phyloP scores from a whole-genome alignment of 768 basidiomycete genomes.

The Auricularia sp. region DNA sequence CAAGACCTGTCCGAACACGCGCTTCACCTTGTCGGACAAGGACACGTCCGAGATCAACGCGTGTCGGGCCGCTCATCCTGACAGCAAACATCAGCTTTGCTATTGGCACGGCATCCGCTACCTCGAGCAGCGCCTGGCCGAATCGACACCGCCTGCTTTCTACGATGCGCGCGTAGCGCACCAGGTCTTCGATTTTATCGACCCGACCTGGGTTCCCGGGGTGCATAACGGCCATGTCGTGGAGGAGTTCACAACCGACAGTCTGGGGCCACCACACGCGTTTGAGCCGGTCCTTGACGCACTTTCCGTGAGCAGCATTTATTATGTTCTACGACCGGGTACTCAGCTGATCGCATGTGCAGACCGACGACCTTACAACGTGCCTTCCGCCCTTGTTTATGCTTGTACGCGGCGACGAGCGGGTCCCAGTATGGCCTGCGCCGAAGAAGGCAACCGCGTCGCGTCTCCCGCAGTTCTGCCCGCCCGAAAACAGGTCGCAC shows the following conservation, averaged over 20 bases:
- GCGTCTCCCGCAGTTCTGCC: conserved; percentile 11
- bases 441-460: conserved; percentile 7
- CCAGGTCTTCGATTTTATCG: conserved; percentile 14
- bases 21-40: conserved; percentile 5
- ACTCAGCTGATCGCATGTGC: neutral
- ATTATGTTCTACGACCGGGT: neutral
- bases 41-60: conserved; percentile 4
- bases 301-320: neutral
- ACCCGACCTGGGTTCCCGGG: conserved; percentile 17
- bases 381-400: conserved; percentile 13
- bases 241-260: conserved; percentile 10
- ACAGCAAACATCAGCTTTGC: neutral
- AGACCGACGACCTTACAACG: conserved; percentile 1
- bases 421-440: conserved; percentile 11
- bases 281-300: neutral
- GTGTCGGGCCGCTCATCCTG: neutral
- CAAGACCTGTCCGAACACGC: neutral
- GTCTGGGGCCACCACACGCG: neutral
- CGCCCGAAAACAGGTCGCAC: conserved; percentile 7
- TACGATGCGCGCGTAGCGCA: conserved; percentile 14
- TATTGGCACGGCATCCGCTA: neutral
- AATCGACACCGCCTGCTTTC: conserved; percentile 14
- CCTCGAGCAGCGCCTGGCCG: conserved; percentile 2
- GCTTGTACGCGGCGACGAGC: conserved; percentile 3
- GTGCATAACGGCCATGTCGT: conserved; percentile 10